Evolutionary conservation across 306 rosid species (phyloP), one percentile per base, ranked within the genome.

Genomic region (Trifolium dubium): DNA sequence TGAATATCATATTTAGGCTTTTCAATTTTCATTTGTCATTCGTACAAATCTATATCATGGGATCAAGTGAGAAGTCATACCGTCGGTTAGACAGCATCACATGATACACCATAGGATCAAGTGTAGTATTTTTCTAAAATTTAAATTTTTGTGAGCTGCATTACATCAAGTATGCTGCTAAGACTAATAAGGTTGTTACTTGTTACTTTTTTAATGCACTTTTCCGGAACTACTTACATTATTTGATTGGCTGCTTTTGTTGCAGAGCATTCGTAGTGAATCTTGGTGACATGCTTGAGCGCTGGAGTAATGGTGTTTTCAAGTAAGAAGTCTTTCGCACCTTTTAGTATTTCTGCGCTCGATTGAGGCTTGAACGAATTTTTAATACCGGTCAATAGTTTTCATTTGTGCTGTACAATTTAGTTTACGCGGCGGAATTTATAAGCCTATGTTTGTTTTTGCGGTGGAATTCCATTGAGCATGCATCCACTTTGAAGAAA

Each of bases 231-330:
- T 46, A 40, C 34, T 50, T 40, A 9, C 69, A 40, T 60, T 35
- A 69, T 71, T 55, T 23, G 10, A 40, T 40, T 44, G 8, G 34
- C 28, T 55, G 35, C 66, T 81, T 37, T 55, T 78, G 79, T 71
- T 78, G 71, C 95, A 94, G 98, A 12, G 90, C 95, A 31, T 94
- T 94, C 75, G 79, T 94, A 70, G 97, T 94, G 79, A 94, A 94
- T 73, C 90, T 94, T 63, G 98, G 98, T 41, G 96, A 94, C 88
- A 89, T 94, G 98, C 83, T 94, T 47, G 98, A 94, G 84, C 96
- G 97, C 10, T 94, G 97, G 98, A 94, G 98, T 85, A 94, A 91
- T 58, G 73, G 90, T 43, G 72, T 88, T 55, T 94, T 94, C 86
- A 94, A 89, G 98, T 94, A 85, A 80, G 84, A 77, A 64, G 77